A percentile compares a stretch with the other conserved stretches of the same genome.
Evolutionary conservation across 192 early-diverging fungal species (phyloP).

Genomic region (Backusella tarrabulga): DNA sequence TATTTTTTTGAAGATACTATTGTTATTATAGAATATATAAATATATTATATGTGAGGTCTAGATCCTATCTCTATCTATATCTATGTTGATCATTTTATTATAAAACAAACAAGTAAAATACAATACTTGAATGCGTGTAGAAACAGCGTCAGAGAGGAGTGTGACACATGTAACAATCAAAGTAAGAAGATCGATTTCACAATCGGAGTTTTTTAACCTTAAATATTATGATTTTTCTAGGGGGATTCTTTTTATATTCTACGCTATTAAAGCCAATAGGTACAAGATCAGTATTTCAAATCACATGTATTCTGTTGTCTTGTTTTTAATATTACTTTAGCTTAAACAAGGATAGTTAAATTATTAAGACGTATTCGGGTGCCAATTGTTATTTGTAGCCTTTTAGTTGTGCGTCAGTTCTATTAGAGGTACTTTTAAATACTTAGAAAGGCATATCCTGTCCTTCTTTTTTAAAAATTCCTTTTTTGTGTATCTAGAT

Average conservation of each 20-base stretch:
- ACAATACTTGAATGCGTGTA: background rate
- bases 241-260: background rate
- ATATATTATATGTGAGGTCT: background rate
- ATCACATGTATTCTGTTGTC: background rate
- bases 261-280: background rate
- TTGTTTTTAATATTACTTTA: background rate
- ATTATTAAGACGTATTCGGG: background rate
- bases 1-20: background rate
- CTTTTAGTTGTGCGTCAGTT: background rate
- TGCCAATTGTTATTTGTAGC: background rate
- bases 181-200: conserved; percentile 5
- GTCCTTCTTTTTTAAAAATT: background rate
- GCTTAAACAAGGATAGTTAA: background rate
- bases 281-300: background rate
- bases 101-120: background rate
- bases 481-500: background rate
- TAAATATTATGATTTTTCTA: background rate
- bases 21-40: background rate
- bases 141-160: background rate
- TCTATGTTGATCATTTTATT: background rate
- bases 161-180: background rate
- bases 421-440: background rate
- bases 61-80: background rate
- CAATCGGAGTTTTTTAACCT: background rate
- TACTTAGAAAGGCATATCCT: too few relatives aligned